These are phyloP conservation scores for Solanum boliviense DNA, from an alignment of 257 asterid genomes.

Conservation along the genomic window DNA sequence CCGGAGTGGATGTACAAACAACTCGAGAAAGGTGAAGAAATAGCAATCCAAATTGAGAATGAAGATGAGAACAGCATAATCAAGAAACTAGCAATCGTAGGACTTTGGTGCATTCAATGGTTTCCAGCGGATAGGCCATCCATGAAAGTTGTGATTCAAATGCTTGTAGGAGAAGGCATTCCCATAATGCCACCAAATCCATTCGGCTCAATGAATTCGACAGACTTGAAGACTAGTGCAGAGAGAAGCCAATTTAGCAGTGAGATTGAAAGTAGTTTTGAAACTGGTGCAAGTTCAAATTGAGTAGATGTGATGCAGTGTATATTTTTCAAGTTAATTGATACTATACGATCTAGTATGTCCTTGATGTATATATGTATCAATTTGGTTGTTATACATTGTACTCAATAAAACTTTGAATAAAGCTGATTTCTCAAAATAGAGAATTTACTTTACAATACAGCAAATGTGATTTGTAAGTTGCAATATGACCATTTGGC, in stretches of 20 bases:
- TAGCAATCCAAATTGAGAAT: conserved; percentile 35
- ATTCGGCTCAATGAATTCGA: conserved; percentile 29
- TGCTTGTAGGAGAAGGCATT: conserved; percentile 49
- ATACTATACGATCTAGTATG: too few relatives aligned
- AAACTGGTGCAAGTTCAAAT: neutral
- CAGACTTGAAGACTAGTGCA: conserved; percentile 2
- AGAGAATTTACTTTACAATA: neutral
- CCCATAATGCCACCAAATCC: conserved; percentile 73
- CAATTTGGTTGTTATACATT: neutral
- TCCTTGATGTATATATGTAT: neutral
- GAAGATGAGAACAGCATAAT: conserved; percentile 33
- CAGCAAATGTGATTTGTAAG: neutral
- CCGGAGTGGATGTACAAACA: conserved; percentile 79
- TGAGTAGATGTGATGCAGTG: neutral
- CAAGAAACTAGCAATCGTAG: conserved; percentile 54
- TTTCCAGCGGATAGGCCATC: conserved; percentile 71
- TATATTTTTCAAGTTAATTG: neutral
- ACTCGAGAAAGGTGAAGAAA: conserved; percentile 54
- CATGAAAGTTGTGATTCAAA: conserved; percentile 55
- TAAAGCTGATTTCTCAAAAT: neutral
- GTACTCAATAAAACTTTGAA: neutral
- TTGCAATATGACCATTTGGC: neutral
- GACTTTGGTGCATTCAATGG: conserved; percentile 85
- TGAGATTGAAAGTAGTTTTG: conserved; percentile 6
- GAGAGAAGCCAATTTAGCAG: conserved; percentile 13